Evolutionary conservation across 2,329 filamentous ascomycete species (phyloP), one percentile per base, ranked within the genome.

Genomic region (Fusarium keratoplasticum): DNA sequence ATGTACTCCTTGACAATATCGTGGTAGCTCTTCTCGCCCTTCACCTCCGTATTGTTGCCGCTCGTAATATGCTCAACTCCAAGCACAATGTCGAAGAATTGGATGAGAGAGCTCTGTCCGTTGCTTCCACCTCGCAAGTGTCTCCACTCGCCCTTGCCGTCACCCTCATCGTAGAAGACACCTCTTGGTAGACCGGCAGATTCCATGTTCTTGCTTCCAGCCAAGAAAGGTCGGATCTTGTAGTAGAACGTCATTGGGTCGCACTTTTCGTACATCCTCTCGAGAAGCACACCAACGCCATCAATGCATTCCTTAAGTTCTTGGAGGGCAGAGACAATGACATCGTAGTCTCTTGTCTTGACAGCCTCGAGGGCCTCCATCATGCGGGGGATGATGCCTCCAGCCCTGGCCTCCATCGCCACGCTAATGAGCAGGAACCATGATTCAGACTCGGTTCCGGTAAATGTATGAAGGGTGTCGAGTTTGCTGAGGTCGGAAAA

Each of bases 381-480:
- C 91, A 98, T 95, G 64, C 92, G 82, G 0, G 94, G 93, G 67
- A 98, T 91, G 36, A 94, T 90, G 0, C 88, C 86, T 0, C 92
- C 95, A 0, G 93, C 95, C 55, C 91, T 89, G 36, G 94, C 93
- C 84, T 98, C 96, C 81, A 98, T 97, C 20, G 95, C 95, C 1
- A 96, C 93, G 1, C 94, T 97, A 70, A 98, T 89, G 40, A 96
- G 87, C 76, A 95, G 95, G 84, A 98, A 98, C 96, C 96, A 98
- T 77, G 95, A 95, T 83, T 98, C 96, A 75, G 97, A 95, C 60
- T 92, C 84, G 9, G 94, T 96, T 29, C 95, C 95, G 6, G 95
- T 98, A 78, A 98, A 96, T 14, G 95, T 97, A 79, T 93, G 89
- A 11, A 95, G 87, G 0, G 92, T 92, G 22, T 88, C 86, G 13